Evolutionary conservation across 257 asterid genomes (phyloP), one percentile per base, ranked within the genome.

Genomic region (Nicotiana obtusifolia): DNA sequence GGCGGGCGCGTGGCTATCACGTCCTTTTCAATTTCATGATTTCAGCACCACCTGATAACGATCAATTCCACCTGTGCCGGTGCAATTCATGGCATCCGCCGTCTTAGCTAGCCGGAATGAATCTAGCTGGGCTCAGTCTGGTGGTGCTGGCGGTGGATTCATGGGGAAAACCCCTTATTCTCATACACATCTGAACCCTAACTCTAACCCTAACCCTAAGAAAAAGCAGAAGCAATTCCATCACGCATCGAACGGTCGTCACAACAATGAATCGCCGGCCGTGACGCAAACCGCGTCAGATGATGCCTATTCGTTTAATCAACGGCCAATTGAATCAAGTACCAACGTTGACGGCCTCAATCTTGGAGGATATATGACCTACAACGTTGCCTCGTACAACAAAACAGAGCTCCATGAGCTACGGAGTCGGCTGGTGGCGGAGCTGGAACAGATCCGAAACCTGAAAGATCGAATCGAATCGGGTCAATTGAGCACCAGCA

Each of bases 301-400:
- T 47, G 99, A 96, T 37, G 98, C 98, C 7, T 93, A 96, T 84
- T 96, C 98, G 3, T 96, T 87, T 86, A 94, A 91, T 71, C 98
- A 93, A 87, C 86, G 85, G 69, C 83, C 89, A 4, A 80, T 65
- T 13, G 87, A 86, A 66, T 83, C 92, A 44, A 80, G 89, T 1
- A 81, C 88, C 47, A 80, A 83, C 81, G 92, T 92, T 14, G 85
- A 84, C 89, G 92, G 90, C 10, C 85, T 82, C 59, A 88, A 88
- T 81, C 91, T 83, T 5, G 99, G 97, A 17, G 88, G 91, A n/a
- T 90, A 88, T 81, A 5, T 88, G 61, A 89, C 92, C 60, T 89
- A 86, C 83, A 85, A 89, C 54, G 84, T 94, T 22, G 64, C 93
- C 10, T 82, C 95, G 33, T 92, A 78, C 87, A 52, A 90, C 9